Percentiles rank a stretch among this genome's conserved stretches.
phyloP scores from a whole-genome alignment of 2,329 filamentous ascomycete genomes.

The Macrophomina tecta region DNA sequence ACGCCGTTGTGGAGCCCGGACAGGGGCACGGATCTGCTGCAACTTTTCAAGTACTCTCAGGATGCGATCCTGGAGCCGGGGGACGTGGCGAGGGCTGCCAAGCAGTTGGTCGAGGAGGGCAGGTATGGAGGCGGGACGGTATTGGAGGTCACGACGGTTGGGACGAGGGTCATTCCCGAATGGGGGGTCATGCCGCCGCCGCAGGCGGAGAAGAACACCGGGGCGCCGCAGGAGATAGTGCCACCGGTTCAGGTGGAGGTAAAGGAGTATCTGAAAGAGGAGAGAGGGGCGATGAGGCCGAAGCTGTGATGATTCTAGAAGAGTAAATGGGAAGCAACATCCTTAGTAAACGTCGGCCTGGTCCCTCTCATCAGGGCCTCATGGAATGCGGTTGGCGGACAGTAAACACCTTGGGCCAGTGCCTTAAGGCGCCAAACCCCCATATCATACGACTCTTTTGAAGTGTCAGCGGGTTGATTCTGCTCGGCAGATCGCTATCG shows the following conservation, averaged over 20 bases:
- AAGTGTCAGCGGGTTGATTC: no score
- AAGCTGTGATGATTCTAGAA: no score
- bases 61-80: not conserved
- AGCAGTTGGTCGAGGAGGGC: not conserved
- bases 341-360: no score
- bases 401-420: no score
- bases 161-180: slow-evolving; percentile 9
- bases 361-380: no score
- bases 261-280: not conserved
- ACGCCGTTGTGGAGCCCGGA: not conserved
- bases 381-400: no score
- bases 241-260: not conserved
- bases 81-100: not conserved
- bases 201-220: not conserved
- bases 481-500: no score
- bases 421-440: no score
- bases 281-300: not conserved
- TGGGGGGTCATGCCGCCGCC: not conserved
- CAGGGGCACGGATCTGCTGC: not conserved
- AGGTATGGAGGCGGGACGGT: slow-evolving; percentile 6
- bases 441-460: no score
- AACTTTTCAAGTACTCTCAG: not conserved
- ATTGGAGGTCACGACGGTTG: slow-evolving; percentile 4
- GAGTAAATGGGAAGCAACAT: no score
- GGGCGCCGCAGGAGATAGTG: slow-evolving; percentile 1